Conservation (phyloP, 2,329 filamentous ascomycete species). For the Zasmidium cellare region DNA sequence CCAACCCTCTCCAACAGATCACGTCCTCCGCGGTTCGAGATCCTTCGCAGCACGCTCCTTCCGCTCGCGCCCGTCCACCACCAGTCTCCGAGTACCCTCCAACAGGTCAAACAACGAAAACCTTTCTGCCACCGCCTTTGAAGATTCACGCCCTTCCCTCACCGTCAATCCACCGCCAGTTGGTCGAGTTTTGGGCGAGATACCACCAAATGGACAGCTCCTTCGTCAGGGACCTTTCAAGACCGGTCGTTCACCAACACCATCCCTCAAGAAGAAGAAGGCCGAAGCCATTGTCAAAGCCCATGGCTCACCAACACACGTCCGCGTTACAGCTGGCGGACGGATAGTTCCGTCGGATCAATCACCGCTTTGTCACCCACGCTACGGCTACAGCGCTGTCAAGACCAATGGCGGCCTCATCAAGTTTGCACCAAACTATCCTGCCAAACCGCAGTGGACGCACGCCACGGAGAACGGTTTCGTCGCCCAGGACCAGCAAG, state of each 20-base stretch:
- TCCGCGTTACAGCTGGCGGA: constrained; percentile 55
- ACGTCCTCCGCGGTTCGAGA: constrained; percentile 39
- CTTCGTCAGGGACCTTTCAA: constrained; percentile 23
- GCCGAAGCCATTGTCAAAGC: constrained; percentile 52
- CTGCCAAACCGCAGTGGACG: constrained; percentile 31
- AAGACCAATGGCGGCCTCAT: constrained; percentile 39
- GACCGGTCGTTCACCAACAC: constrained; percentile 46
- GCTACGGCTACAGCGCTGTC: constrained; percentile 40
- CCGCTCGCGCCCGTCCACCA: constrained; percentile 31
- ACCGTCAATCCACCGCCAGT: constrained; percentile 11
- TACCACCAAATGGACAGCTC: constrained; percentile 34
- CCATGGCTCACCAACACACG: constrained; percentile 52
- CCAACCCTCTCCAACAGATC: constrained; percentile 31
- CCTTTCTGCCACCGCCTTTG: constrained; percentile 22
- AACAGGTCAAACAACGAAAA: constrained; percentile 35
- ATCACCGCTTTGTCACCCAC: constrained; percentile 40
- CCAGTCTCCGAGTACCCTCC: constrained; percentile 31
- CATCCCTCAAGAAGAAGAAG: constrained; percentile 52
- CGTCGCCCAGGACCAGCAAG: constrained; percentile 37
- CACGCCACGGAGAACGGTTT: constrained; percentile 38
- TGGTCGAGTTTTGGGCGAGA: constrained; percentile 33
- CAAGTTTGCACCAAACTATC: constrained; percentile 38
- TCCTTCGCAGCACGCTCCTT: constrained; percentile 39
- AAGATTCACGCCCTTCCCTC: constrained; percentile 17
- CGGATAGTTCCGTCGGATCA: constrained; percentile 52